Percentiles rank a stretch among this genome's conserved stretches.
These are phyloP conservation scores for Smittium culicis DNA, from an alignment of 371 early-diverging fungal genomes.

Conservation along the genomic window DNA sequence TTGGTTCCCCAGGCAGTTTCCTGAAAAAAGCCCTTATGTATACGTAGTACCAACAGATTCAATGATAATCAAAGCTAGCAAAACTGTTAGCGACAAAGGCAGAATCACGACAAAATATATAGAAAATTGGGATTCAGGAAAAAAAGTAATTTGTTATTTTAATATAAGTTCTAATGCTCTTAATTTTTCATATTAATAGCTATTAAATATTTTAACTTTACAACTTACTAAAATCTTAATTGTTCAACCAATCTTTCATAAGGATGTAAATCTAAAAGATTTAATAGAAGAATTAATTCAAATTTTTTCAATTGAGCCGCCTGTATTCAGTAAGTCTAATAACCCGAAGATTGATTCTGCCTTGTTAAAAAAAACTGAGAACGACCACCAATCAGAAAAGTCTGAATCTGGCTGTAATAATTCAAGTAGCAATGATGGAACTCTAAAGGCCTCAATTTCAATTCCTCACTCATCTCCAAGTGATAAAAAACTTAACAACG, in stretches of 20 bases:
- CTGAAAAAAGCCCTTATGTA: conserved; percentile 58
- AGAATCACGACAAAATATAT: conserved; percentile 72
- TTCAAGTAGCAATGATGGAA: no score
- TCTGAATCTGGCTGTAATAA: no score
- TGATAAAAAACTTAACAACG: no score
- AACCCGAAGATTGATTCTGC: conserved; percentile 10
- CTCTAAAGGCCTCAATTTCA: no score
- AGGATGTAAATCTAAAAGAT: conserved; percentile 15
- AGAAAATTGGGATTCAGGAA: conserved; percentile 35
- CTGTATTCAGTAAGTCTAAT: conserved; percentile 28
- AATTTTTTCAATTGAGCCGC: conserved; percentile 31
- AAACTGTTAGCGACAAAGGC: conserved; percentile 72
- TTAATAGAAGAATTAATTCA: conserved; percentile 21
- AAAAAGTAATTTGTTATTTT: conserved; percentile 28
- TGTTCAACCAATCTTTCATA: no score
- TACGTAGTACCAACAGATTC: conserved; percentile 76
- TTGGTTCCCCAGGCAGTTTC: conserved; percentile 77
- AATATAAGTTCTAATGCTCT: conserved; percentile 10
- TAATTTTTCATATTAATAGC: conserved; percentile 5
- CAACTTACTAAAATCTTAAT: no score
- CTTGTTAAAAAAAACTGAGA: neutral
- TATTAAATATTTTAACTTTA: conserved; percentile 6
- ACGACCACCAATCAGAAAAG: neutral
- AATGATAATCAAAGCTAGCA: conserved; percentile 69
- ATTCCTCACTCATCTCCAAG: no score